Evolutionary conservation across 495 filamentous ascomycete species (phyloP), one percentile per base, ranked within the genome.

Genomic region (Ascodesmis nigricans): DNA sequence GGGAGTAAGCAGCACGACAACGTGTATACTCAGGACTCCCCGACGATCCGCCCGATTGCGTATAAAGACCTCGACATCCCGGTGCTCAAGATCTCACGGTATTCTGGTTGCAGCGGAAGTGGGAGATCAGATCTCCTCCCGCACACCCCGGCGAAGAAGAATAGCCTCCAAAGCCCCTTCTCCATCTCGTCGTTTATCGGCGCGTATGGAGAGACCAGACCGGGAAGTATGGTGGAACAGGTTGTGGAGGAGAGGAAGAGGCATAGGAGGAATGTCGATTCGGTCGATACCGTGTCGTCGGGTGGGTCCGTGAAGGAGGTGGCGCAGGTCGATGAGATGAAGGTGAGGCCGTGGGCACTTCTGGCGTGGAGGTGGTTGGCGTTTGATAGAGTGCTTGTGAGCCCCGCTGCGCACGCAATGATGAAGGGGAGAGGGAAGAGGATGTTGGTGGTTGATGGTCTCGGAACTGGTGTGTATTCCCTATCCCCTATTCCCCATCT

Each of bases 361-460:
- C 75, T 75, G 68, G 74, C 73, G 0, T 75, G 70, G 52, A 67
- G 71, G 39, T 95, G 84, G 83, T 65, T 99, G 15, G 84, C 81
- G 5, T 95, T 92, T 54, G 87, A 87, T 9, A 71, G 83, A 34
- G 82, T 95, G 0, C 66, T 99, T 5, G 91, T 99, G 57, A 90
- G 78, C 45, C 87, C 90, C 3, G 78, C 81, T 11, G 75, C 90
- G 37, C 73, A 76, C 13, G 15, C 20, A 9, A n/a, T 37, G 16
- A 65, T 92, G 22, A 54, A 65, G 21, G 49, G 64, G 11, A 58
- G 57, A 6, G 57, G 69, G 19, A 64, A 70, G 20, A 55, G 66
- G 14, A 65, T 99, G 21, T 65, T 99, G 10, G 75, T 99, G 14
- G 65, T 99, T 25, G 87, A 99, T 53, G 90, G 90, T 7, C 67